Percentiles rank a stretch among this genome's conserved stretches.
Evolutionary conservation across 768 basidiomycete species (phyloP).

Genomic region (Leccinum sublutescens): DNA sequence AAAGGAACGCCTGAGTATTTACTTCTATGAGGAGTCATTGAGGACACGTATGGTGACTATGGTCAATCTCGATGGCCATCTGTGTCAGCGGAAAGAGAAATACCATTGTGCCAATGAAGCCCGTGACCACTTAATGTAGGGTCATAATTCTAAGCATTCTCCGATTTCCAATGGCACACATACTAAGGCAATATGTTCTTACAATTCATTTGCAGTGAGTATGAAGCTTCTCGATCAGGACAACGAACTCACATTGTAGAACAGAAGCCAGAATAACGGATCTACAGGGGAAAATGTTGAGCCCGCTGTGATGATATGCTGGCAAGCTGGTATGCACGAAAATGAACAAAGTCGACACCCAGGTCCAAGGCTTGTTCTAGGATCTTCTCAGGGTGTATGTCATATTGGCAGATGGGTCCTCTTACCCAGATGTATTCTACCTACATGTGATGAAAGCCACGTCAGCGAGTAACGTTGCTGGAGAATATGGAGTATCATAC

Average conservation of each 20-base stretch:
- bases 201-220: neutral
- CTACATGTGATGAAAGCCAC: too few species aligned
- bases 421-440: too few species aligned
- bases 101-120: neutral
- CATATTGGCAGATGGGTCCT: too few species aligned
- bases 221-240: neutral
- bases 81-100: neutral
- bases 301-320: neutral
- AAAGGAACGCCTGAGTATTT: too few species aligned
- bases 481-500: too few species aligned
- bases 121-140: neutral
- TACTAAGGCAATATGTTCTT: neutral
- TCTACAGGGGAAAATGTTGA: neutral
- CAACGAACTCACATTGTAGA: neutral
- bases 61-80: too few species aligned
- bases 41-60: too few species aligned
- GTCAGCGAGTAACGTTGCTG: too few species aligned
- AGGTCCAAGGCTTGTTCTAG: neutral
- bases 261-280: neutral
- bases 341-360: neutral
- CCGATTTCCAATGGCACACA: neutral
- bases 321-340: neutral
- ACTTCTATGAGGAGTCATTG: too few species aligned
- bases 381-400: too few species aligned
- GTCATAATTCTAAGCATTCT: neutral